Evolutionary conservation across 805 yeast genomes (phyloP), one percentile per base, ranked within the genome.

Genomic region (Candida tibetensis): DNA sequence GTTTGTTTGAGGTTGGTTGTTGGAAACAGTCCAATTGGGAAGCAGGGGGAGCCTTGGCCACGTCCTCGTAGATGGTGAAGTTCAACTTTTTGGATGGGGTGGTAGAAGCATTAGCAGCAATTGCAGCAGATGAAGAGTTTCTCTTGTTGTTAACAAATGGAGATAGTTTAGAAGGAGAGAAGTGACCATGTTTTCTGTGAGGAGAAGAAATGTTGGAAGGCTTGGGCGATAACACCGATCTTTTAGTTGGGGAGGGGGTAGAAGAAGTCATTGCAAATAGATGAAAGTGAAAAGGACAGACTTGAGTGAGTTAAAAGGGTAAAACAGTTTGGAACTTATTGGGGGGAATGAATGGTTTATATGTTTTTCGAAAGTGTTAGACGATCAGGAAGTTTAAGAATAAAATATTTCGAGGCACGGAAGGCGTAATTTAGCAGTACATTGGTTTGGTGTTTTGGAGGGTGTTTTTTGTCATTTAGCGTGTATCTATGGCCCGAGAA

Each of bases 181-280:
- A 15, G 8, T 25, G 28, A 28, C 35, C 25, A 23, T 17, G 30
- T 30, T 40, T 40, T 23, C 34, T 36, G 39, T 36, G 39, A 5
- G 49, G 47, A 10, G 45, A 40, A 4, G 37, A 35, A 14, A 41
- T 42, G 41, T 54, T 54, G 22, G 54, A 39, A 8, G 48, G 48
- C 35, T 51, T 54, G 25, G 59, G 59, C 8, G 58, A 54, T 39
- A 54, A 52, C 17, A 47, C 53, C 30, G 55, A 37, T 28, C 59
- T 43, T 27, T 43, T 38, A 30, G 44, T 37, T 19, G 48, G 42
- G 3, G 49, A 39, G 23, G 53, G 49, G 17, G 45, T 41, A n/a
- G 52, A 35, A 32, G 28, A 27, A 15, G 10, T 23, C 10, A 28
- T 28, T 5, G 26, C 19, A 13, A 21, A 21, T 7, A 10, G 10